Percentiles rank a stretch among this genome's conserved stretches.
phyloP scores from a whole-genome alignment of 73 alveolate species.

The Tetrahymena thermophila region DNA sequence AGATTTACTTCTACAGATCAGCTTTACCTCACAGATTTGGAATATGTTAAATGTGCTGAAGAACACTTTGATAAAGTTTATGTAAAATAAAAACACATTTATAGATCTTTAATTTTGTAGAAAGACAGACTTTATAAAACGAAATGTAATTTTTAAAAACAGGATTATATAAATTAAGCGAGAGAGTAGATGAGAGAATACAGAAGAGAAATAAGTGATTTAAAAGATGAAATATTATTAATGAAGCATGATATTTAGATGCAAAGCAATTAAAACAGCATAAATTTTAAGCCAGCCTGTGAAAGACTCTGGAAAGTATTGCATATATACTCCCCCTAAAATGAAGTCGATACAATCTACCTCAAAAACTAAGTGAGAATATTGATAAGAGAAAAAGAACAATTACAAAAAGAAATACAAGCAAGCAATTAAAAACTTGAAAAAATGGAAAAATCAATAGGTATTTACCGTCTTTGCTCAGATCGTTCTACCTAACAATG shows the following conservation, averaged over 20 bases:
- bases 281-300: background rate
- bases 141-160: background rate
- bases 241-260: background rate
- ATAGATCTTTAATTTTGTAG: too few relatives aligned
- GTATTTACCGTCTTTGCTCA: background rate
- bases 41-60: background rate
- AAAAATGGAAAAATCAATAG: background rate
- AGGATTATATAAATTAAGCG: background rate
- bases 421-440: background rate
- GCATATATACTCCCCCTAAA: background rate
- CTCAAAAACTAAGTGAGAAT: background rate
- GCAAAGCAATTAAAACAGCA: background rate
- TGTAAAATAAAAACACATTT: background rate
- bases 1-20: background rate
- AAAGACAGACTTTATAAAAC: too few relatives aligned
- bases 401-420: background rate
- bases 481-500: background rate
- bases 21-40: background rate
- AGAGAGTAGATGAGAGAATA: background rate
- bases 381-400: background rate
- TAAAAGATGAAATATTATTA: background rate
- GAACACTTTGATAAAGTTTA: background rate
- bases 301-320: background rate
- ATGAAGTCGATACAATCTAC: background rate
- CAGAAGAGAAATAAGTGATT: background rate